These are phyloP conservation scores for Digitaria exilis DNA, from an alignment of 202 grass and related monocot genomes.

Conservation along the genomic window DNA sequence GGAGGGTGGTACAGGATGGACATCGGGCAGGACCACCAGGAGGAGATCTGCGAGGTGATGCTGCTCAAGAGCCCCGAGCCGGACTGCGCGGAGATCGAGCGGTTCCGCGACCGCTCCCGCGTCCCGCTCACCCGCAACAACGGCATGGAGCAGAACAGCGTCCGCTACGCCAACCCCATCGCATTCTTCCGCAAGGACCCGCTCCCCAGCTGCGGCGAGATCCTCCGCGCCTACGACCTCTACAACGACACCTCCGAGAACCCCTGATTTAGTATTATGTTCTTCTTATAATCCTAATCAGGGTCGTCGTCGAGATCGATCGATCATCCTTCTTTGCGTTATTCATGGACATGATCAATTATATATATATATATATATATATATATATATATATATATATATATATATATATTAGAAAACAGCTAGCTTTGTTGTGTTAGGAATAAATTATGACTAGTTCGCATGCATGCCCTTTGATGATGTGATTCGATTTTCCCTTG, in stretches of 20 bases:
- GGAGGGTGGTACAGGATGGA: conserved; percentile 43
- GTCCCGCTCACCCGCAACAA: conserved; percentile 42
- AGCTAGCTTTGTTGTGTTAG: too few species aligned
- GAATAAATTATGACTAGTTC: too few species aligned
- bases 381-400: too few species aligned
- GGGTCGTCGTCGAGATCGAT: too few species aligned
- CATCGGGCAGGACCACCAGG: conserved; percentile 39
- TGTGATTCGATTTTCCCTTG: too few species aligned
- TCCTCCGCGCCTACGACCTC: conserved; percentile 44
- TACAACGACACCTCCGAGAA: conserved; percentile 22
- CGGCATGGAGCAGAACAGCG: conserved; percentile 32
- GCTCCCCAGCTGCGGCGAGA: conserved; percentile 9
- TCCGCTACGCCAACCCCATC: conserved; percentile 52
- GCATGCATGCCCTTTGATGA: too few species aligned
- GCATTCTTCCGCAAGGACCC: conserved; percentile 53
- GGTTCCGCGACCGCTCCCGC: conserved; percentile 34
- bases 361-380: too few species aligned
- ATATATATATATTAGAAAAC: too few species aligned
- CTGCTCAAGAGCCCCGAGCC: conserved; percentile 46
- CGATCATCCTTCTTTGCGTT: too few species aligned
- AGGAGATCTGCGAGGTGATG: conserved; percentile 62
- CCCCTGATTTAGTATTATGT: too few species aligned
- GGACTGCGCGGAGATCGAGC: conserved; percentile 46
- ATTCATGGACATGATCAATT: too few species aligned
- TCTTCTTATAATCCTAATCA: too few species aligned